phyloP scores from a whole-genome alignment of 495 filamentous ascomycete genomes.

The Aspergillus indologenus region DNA sequence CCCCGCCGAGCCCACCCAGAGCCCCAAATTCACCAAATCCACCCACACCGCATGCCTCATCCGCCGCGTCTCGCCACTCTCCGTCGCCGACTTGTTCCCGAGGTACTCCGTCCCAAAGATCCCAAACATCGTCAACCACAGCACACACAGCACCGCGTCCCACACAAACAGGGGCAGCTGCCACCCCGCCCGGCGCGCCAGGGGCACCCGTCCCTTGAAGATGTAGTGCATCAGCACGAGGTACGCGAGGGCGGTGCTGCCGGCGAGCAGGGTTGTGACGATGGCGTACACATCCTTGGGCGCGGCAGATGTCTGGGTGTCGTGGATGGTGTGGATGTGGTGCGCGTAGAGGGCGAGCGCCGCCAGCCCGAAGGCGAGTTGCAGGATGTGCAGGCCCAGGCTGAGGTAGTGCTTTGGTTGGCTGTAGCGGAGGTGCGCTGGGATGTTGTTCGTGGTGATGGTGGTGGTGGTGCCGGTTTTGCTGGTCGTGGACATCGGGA shows the following conservation, averaged over 20 bases:
- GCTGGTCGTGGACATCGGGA: constrained; percentile 3
- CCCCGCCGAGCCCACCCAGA: constrained; percentile 61
- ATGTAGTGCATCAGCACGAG: constrained; percentile 53
- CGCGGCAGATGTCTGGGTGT: constrained; percentile 48
- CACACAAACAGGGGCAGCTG: constrained; percentile 56
- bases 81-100: constrained; percentile 44
- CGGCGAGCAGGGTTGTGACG: constrained; percentile 58
- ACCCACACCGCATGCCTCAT: constrained; percentile 91
- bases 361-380: constrained; percentile 70
- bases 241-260: constrained; percentile 60
- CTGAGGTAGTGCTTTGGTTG: constrained; percentile 23
- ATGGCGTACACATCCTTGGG: constrained; percentile 77
- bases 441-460: constrained; percentile 11
- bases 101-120: constrained; percentile 80
- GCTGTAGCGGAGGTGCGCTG: constrained; percentile 10
- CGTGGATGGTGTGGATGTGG: constrained; percentile 60
- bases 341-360: constrained; percentile 77
- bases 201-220: constrained; percentile 32
- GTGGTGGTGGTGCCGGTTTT: constrained; percentile 20
- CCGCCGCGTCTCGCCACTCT: constrained; percentile 52
- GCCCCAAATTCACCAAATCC: constrained; percentile 65
- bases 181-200: constrained; percentile 9
- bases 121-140: constrained; percentile 80
- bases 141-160: constrained; percentile 65
- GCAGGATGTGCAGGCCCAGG: constrained; percentile 59